Base-by-base conservation (phyloP, 768 basidiomycete genomes). In the Leucocoprinus birnbaumii region DNA sequence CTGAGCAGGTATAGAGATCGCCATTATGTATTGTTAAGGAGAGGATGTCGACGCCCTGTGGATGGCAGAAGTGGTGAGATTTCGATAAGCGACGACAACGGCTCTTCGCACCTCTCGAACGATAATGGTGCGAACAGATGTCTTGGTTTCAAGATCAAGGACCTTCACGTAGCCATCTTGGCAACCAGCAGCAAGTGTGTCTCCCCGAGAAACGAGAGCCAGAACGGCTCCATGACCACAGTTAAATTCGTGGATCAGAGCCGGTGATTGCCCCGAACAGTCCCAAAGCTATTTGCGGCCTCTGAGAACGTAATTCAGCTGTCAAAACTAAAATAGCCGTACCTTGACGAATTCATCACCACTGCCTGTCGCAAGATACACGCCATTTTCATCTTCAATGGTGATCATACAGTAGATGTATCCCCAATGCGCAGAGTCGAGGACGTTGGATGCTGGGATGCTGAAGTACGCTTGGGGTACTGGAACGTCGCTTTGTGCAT, bases 121-220 rank as follows among this genome's bases (percentile, higher is more conserved):
- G 16, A 94, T 87, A 53, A 98, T 87, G 0, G 86, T 92, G 48
- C 96, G 75, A 24, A 98, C 85, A 35, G 91, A 74, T 0, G 93
- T 92, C 59, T 84, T 86, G 0, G 94, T 96, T 66, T 95, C 94
- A 7, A 97, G 71, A 67, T 98, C 95, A 71, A 91, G 83, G 3
- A 98, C 86, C 59, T 89, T 88, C 62, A 98, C 91, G 61, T 89
- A 86, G 2, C 96, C 96, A 59, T 93, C 94, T 69, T 98, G 96
- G 62, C 94, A 90, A 0, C 94, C 96, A 6, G 92, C 96, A 63
- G 88, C 97, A 19, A 98, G 77, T 1, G 91, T 90, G 18, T 91
- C 90, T 19, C 86, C 87, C 31, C 78, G 77, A 0, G 82, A 80
- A 2, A 84, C 83, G 24, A 98, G 76, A 0, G 92, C 83, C n/a